Percentiles rank a stretch among this genome's conserved stretches.
phyloP scores from a whole-genome alignment of 2,329 filamentous ascomycete species.

The Arthrobotrys iridis region DNA sequence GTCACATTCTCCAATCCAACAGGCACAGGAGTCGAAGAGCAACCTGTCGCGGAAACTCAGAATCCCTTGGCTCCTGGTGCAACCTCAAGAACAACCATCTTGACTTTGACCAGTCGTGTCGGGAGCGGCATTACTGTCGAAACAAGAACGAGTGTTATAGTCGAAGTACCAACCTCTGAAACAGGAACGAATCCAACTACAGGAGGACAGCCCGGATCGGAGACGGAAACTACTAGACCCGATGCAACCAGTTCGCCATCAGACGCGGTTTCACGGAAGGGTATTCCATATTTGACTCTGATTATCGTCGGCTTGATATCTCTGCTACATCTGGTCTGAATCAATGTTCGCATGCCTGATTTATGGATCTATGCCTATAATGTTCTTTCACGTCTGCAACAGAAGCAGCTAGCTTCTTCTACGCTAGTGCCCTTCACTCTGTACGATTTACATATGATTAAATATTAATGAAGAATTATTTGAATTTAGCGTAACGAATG shows the following conservation, averaged over 20 bases:
- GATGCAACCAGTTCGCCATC: background rate
- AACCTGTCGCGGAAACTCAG: background rate
- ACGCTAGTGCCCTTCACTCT: too few relatives aligned
- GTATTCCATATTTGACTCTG: background rate
- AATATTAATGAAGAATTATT: too few relatives aligned
- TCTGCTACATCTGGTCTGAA: background rate
- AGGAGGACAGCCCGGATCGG: background rate
- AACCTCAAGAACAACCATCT: conserved; percentile 28
- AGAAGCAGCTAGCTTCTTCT: too few relatives aligned
- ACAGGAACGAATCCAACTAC: background rate
- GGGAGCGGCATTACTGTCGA: conserved; percentile 16
- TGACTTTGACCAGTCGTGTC: conserved; percentile 27
- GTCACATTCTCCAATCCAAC: conserved; percentile 28
- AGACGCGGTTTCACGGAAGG: background rate
- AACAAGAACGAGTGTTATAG: conserved; percentile 26
- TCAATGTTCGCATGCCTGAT: too few relatives aligned
- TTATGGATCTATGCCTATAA: too few relatives aligned
- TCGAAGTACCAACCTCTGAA: background rate
- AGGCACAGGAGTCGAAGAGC: background rate
- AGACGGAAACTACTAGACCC: background rate
- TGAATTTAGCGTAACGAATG: too few relatives aligned
- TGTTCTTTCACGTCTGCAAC: too few relatives aligned
- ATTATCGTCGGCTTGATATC: background rate
- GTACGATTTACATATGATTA: too few relatives aligned
- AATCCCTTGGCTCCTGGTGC: background rate